Evolutionary conservation across 2,329 filamentous ascomycete species (phyloP).

Genomic region (Chrysoporthe cubensis): DNA sequence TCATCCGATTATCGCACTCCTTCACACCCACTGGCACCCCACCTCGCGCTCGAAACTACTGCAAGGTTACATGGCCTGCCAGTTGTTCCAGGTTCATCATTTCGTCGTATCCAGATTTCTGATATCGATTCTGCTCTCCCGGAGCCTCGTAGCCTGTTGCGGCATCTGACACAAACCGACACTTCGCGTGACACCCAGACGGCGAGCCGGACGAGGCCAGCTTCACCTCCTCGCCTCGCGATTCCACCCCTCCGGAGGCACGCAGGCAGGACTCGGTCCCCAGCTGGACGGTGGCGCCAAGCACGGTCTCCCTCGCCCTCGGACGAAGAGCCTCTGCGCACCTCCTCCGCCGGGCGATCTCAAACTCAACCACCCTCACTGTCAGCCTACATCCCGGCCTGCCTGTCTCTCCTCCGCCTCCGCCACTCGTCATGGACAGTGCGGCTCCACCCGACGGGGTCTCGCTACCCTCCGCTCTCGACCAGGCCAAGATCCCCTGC

Average conservation of each 20-base stretch:
- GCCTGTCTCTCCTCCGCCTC: slow-evolving; percentile 19
- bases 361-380: slow-evolving; percentile 3
- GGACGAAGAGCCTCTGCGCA: slow-evolving; percentile 11
- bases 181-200: neutral
- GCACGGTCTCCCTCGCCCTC: neutral
- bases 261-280: neutral
- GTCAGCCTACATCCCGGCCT: slow-evolving; percentile 12
- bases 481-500: slow-evolving; percentile 53
- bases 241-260: neutral
- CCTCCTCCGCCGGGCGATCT: slow-evolving; percentile 1
- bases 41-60: slow-evolving; percentile 15
- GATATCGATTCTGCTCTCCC: neutral
- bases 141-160: neutral
- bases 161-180: neutral
- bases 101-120: neutral
- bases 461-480: slow-evolving; percentile 52
- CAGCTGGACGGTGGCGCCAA: neutral
- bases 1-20: neutral
- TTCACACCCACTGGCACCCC: slow-evolving; percentile 7
- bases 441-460: slow-evolving; percentile 22
- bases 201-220: neutral
- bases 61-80: slow-evolving; percentile 12
- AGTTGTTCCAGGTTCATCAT: slow-evolving; percentile 15
- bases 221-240: neutral
- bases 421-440: slow-evolving; percentile 23